Evolutionary conservation across 1,139 yeast species (phyloP).

Genomic region (Candida sanyaensis): DNA sequence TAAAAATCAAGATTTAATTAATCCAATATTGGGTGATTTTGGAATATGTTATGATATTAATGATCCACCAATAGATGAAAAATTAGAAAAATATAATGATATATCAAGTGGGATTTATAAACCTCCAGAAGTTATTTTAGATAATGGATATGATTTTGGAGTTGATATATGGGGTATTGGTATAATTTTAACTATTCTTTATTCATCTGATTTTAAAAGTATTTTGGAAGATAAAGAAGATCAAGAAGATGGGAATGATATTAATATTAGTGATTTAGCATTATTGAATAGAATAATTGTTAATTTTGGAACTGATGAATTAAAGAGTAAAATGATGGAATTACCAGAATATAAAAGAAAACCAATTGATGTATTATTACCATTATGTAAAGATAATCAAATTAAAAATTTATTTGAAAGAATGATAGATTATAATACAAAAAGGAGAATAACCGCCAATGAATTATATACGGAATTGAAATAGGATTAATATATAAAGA

Average conservation of each 20-base stretch:
- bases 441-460: constrained; percentile 17
- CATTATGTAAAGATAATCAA: constrained; percentile 23
- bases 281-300: constrained; percentile 63
- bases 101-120: constrained; percentile 78
- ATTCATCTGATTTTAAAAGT: constrained; percentile 47
- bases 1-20: constrained; percentile 24
- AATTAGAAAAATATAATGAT: constrained; percentile 58
- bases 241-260: constrained; percentile 25
- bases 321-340: constrained; percentile 33
- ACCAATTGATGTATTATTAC: constrained; percentile 22
- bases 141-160: constrained; percentile 61
- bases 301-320: constrained; percentile 60
- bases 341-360: constrained; percentile 21
- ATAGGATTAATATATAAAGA: neutral
- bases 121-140: constrained; percentile 79
- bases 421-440: constrained; percentile 28
- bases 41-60: constrained; percentile 61
- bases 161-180: constrained; percentile 87
- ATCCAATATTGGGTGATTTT: constrained; percentile 68
- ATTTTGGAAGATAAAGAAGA: constrained; percentile 25
- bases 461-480: constrained; percentile 10
- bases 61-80: constrained; percentile 39
- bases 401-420: constrained; percentile 20
- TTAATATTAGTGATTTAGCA: constrained; percentile 57
- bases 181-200: constrained; percentile 62